Evolutionary conservation across 2,329 filamentous ascomycete species (phyloP).

Genomic region (Fusarium aywerte): DNA sequence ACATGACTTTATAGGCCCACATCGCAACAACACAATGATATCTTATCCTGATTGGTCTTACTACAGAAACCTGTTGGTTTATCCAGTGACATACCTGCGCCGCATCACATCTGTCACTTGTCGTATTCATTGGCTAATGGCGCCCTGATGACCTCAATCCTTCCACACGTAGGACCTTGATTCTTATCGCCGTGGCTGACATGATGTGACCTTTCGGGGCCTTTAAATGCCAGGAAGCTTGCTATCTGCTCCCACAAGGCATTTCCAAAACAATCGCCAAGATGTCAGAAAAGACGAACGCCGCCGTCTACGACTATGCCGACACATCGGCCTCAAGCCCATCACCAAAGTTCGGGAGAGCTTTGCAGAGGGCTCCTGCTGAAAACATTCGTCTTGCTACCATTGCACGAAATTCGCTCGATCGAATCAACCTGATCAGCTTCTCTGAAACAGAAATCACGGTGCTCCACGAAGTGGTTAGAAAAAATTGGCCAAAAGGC

Average conservation of each 20-base stretch:
- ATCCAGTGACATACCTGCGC: neutral
- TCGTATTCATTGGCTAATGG: neutral
- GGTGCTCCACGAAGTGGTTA: constrained; percentile 4
- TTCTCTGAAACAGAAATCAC: constrained; percentile 12
- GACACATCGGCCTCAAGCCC: neutral
- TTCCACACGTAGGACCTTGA: neutral
- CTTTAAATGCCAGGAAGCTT: neutral
- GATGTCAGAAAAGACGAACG: constrained; percentile 5
- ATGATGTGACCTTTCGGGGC: neutral
- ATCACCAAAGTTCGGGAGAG: constrained; percentile 1
- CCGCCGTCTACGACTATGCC: neutral
- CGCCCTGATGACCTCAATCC: neutral
- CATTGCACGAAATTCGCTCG: neutral
- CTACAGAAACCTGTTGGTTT: no score
- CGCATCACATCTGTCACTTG: neutral
- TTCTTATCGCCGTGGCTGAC: constrained; percentile 10
- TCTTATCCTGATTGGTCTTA: neutral
- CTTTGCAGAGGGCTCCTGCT: neutral
- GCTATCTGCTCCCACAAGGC: neutral
- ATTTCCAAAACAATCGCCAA: neutral
- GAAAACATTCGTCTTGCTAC: constrained; percentile 2
- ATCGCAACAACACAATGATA: no score
- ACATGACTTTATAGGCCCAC: no score
- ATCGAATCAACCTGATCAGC: constrained; percentile 22
- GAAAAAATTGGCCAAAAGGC: constrained; percentile 3